Percentiles rank a stretch among this genome's conserved stretches.
These are phyloP conservation scores for Amanita rubescens DNA, from an alignment of 768 basidiomycete genomes.

Conservation along the genomic window DNA sequence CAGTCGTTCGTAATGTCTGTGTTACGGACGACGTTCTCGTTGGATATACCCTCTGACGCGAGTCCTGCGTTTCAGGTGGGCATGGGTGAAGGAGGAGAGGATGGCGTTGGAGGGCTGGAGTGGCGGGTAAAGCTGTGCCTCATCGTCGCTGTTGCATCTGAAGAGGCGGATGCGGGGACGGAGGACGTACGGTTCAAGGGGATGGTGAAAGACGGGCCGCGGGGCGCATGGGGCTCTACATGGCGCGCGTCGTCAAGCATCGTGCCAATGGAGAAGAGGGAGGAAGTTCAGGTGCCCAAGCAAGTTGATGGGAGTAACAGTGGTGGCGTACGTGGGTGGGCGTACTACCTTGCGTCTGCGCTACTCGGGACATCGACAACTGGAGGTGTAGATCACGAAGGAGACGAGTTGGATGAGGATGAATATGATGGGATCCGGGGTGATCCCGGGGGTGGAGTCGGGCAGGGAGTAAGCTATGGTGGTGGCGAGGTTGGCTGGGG, in stretches of 20 bases:
- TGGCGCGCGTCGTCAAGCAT: constrained; percentile 54
- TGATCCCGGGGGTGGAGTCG: constrained; percentile 41
- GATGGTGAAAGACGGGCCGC: constrained; percentile 47
- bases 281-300: constrained; percentile 26
- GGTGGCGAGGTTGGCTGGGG: constrained; percentile 58
- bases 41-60: constrained; percentile 90
- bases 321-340: constrained; percentile 19
- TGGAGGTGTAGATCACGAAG: constrained; percentile 53
- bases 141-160: constrained; percentile 65
- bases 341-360: constrained; percentile 34
- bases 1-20: constrained; percentile 67
- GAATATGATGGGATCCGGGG: constrained; percentile 44
- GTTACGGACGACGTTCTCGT: constrained; percentile 73
- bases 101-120: constrained; percentile 61
- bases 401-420: constrained; percentile 38
- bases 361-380: constrained; percentile 12
- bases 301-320: constrained; percentile 15
- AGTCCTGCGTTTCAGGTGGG: constrained; percentile 78
- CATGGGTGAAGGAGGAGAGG: constrained; percentile 30
- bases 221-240: constrained; percentile 66
- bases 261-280: constrained; percentile 51
- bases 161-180: constrained; percentile 34
- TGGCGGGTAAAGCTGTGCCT: constrained; percentile 88
- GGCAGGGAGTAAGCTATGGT: constrained; percentile 42
- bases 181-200: constrained; percentile 48